Evolutionary conservation across 2,329 filamentous ascomycete species (phyloP).

Genomic region (Calonectria multiphialidica): DNA sequence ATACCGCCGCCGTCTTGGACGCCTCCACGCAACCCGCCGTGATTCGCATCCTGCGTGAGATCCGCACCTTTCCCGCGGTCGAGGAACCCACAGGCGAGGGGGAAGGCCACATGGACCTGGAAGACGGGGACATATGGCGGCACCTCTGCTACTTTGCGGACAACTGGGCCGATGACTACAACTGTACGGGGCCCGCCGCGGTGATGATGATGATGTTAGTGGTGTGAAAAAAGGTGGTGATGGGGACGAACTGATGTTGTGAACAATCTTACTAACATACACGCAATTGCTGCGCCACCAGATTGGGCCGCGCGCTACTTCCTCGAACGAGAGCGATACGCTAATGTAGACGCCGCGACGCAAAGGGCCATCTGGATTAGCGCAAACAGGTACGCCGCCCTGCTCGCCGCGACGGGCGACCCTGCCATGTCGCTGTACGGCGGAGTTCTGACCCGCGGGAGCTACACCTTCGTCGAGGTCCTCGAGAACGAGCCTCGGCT

Average conservation of each 20-base stretch:
- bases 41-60: slow-evolving; percentile 5
- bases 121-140: slow-evolving; percentile 19
- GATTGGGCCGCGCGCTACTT: slow-evolving; percentile 1
- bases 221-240: too few species aligned
- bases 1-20: slow-evolving; percentile 11
- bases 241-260: too few species aligned
- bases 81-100: slow-evolving; percentile 14
- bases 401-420: slow-evolving; percentile 15
- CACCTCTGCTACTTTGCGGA: slow-evolving; percentile 15
- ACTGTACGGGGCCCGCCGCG: background rate
- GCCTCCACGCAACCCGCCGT: slow-evolving; percentile 3
- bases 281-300: too few species aligned
- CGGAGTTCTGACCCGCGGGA: slow-evolving; percentile 13
- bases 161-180: slow-evolving; percentile 20
- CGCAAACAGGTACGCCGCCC: slow-evolving; percentile 12
- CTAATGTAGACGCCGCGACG: background rate
- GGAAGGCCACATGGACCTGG: slow-evolving; percentile 10
- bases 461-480: background rate
- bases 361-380: slow-evolving; percentile 12
- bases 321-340: slow-evolving; percentile 1
- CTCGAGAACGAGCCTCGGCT: background rate
- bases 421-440: background rate
- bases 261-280: background rate
- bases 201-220: too few species aligned
- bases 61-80: slow-evolving; percentile 8